A percentile compares a stretch with the other conserved stretches of the same genome.
Conservation (phyloP, 352 stramenopile genomes). For the Phytophthora ohioensis region DNA sequence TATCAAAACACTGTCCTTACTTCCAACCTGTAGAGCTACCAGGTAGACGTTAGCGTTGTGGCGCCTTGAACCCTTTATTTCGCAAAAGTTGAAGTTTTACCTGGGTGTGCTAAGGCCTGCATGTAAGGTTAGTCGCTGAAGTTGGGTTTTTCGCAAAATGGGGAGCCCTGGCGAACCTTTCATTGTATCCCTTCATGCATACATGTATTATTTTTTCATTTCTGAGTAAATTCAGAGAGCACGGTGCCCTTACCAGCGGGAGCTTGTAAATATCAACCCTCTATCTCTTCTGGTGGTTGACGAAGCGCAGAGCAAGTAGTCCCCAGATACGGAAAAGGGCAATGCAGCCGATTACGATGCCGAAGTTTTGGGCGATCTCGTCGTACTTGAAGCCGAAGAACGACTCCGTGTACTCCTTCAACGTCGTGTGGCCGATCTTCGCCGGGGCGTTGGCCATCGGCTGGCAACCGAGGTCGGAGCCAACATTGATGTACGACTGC, state of each 20-base stretch:
- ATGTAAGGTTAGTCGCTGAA: too few relatives aligned
- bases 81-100: too few relatives aligned
- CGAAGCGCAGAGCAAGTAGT: conserved; percentile 40
- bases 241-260: background rate
- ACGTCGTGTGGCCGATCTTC: conserved; percentile 1
- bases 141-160: too few relatives aligned
- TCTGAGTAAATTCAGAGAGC: background rate
- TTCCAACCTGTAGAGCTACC: too few relatives aligned
- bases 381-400: conserved; percentile 34
- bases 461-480: conserved; percentile 11
- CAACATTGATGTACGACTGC: conserved; percentile 6
- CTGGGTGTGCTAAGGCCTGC: too few relatives aligned
- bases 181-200: background rate
- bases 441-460: conserved; percentile 6
- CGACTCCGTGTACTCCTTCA: conserved; percentile 37
- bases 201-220: background rate
- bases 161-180: too few relatives aligned
- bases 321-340: conserved; percentile 39
- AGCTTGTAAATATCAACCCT: background rate
- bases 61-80: too few relatives aligned
- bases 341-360: conserved; percentile 34
- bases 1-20: too few relatives aligned
- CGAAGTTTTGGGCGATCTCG: conserved; percentile 30
- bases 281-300: conserved; percentile 53
- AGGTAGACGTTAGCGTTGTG: too few relatives aligned